phyloP scores from a whole-genome alignment of 2,329 filamentous ascomycete genomes.

The Alternaria triticimaculans region DNA sequence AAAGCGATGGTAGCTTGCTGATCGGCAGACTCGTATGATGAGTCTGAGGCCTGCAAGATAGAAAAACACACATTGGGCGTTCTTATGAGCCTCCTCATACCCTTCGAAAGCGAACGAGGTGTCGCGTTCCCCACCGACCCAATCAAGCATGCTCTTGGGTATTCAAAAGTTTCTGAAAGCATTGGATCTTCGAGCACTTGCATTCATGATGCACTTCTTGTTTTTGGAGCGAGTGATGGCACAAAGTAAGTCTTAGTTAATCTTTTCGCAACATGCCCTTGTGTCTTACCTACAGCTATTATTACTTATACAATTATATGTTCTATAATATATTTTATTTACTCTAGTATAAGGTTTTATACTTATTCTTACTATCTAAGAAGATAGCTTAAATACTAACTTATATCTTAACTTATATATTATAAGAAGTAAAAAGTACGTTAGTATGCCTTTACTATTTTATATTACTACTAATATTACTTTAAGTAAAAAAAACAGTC shows the following conservation, averaged over 20 bases:
- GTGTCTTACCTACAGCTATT: too few species aligned
- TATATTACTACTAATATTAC: too few species aligned
- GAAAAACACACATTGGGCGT: neutral
- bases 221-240: neutral
- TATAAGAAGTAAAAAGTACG: too few species aligned
- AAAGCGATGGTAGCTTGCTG: slow-evolving; percentile 23
- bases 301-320: too few species aligned
- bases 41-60: slow-evolving; percentile 12
- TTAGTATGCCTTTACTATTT: too few species aligned
- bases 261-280: too few species aligned
- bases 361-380: too few species aligned
- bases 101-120: neutral
- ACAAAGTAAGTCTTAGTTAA: neutral
- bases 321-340: too few species aligned
- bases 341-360: too few species aligned
- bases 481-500: too few species aligned
- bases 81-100: neutral
- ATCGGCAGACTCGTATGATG: slow-evolving; percentile 27
- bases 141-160: neutral
- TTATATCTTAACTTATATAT: too few species aligned
- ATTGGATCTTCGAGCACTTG: neutral
- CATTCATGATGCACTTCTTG: neutral
- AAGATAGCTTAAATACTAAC: too few species aligned
- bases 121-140: neutral
- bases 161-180: neutral